phyloP scores from a whole-genome alignment of 1,284 basidiomycete genomes.

The Xerocomus minutiporus region DNA sequence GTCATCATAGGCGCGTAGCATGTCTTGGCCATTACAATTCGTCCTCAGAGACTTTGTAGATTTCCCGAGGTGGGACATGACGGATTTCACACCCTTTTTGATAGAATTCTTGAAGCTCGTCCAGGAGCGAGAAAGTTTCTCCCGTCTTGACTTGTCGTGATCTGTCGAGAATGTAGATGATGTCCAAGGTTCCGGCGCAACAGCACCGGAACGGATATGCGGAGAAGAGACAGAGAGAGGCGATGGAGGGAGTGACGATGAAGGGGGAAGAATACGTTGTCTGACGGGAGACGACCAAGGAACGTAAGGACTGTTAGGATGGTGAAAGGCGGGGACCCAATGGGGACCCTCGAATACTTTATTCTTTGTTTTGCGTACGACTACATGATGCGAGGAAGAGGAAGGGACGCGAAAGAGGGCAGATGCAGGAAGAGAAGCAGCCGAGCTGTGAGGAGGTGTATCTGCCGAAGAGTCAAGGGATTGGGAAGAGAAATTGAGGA shows the following conservation, averaged over 20 bases:
- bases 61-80: constrained; percentile 19
- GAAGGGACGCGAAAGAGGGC: constrained; percentile 16
- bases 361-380: constrained; percentile 15
- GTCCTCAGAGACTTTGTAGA: constrained; percentile 11
- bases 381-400: constrained; percentile 13
- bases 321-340: constrained; percentile 37
- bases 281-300: constrained; percentile 41
- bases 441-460: constrained; percentile 5
- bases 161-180: constrained; percentile 20
- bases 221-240: constrained; percentile 29
- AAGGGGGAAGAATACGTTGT: constrained; percentile 35
- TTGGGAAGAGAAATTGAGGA: constrained; percentile 30
- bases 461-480: constrained; percentile 17
- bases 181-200: constrained; percentile 38
- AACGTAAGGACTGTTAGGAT: constrained; percentile 48
- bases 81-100: constrained; percentile 21
- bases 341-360: constrained; percentile 31
- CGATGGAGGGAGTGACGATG: constrained; percentile 26
- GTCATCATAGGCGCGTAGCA: constrained; percentile 11
- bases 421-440: constrained; percentile 12
- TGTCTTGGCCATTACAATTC: constrained; percentile 9
- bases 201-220: constrained; percentile 35
- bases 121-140: constrained; percentile 31
- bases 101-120: constrained; percentile 26
- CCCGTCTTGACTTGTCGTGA: constrained; percentile 20